A percentile compares a stretch with the other conserved stretches of the same genome.
Evolutionary conservation across 1,284 basidiomycete species (phyloP).

Genomic region (Lentinus polychrous): DNA sequence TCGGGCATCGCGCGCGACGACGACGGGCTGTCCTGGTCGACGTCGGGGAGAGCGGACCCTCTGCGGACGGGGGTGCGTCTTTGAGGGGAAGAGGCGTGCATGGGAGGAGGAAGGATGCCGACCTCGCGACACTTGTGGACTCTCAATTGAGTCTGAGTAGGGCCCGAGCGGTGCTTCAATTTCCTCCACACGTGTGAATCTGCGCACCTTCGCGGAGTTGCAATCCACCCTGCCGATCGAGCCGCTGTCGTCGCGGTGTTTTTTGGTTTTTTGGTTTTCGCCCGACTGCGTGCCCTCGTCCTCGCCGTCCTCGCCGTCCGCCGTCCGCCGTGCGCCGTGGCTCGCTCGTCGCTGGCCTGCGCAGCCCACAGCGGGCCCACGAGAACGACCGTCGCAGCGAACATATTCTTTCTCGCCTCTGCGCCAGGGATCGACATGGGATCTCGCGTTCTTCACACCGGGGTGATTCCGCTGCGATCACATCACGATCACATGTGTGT

Average conservation of each 20-base stretch:
- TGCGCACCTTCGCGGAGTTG: constrained; percentile 12
- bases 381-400: neutral
- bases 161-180: constrained; percentile 19
- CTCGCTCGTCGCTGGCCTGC: too few species aligned
- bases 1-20: constrained; percentile 26
- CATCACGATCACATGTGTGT: constrained; percentile 3
- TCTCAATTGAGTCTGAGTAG: constrained; percentile 9
- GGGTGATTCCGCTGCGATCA: neutral
- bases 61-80: constrained; percentile 49
- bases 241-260: constrained; percentile 8
- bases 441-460: neutral
- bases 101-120: constrained; percentile 18
- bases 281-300: too few species aligned
- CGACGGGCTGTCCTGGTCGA: constrained; percentile 36
- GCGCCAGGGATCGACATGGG: neutral
- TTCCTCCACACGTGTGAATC: constrained; percentile 14
- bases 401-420: neutral
- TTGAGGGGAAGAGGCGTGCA: constrained; percentile 39
- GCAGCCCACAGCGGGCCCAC: neutral
- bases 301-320: too few species aligned
- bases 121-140: constrained; percentile 9
- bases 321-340: too few species aligned
- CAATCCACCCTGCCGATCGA: constrained; percentile 6
- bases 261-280: too few species aligned
- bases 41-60: constrained; percentile 34